phyloP scores from a whole-genome alignment of 495 filamentous ascomycete species.

The Penicillium atrosanguineum region DNA sequence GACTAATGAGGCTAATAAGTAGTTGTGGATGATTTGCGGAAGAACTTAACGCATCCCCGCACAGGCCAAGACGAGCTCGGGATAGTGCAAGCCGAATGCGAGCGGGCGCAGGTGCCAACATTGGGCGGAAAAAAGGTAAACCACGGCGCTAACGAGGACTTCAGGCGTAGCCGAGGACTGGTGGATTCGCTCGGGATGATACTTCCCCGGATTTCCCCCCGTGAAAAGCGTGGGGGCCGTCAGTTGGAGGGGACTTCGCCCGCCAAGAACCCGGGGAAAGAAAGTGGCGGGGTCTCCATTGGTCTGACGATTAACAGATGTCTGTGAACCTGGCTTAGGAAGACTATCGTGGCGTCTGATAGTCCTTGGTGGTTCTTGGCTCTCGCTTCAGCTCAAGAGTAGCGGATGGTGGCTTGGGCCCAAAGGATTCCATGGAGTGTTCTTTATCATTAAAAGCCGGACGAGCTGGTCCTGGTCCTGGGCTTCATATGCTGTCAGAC shows the following conservation, averaged over 20 bases:
- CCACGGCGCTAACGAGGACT: neutral
- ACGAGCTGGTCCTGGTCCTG: too few species aligned
- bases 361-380: too few species aligned
- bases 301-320: neutral
- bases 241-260: neutral
- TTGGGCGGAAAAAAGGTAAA: neutral
- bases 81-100: slow-evolving; percentile 2
- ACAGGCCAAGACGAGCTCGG: slow-evolving; percentile 19
- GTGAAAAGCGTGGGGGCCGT: neutral
- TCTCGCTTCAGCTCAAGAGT: too few species aligned
- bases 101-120: neutral
- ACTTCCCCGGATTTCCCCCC: neutral
- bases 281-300: neutral
- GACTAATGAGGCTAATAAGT: neutral
- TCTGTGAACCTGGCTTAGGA: neutral
- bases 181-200: neutral
- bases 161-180: neutral
- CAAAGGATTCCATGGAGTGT: too few species aligned
- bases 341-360: neutral
- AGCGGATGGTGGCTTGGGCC: too few species aligned
- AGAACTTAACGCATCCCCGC: slow-evolving; percentile 14
- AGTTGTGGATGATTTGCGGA: slow-evolving; percentile 13
- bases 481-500: too few species aligned
- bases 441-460: too few species aligned
- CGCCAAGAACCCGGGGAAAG: neutral